A percentile compares a stretch with the other conserved stretches of the same genome.
Evolutionary conservation across 805 yeast species (phyloP).

Genomic region (Candida glaebosa): DNA sequence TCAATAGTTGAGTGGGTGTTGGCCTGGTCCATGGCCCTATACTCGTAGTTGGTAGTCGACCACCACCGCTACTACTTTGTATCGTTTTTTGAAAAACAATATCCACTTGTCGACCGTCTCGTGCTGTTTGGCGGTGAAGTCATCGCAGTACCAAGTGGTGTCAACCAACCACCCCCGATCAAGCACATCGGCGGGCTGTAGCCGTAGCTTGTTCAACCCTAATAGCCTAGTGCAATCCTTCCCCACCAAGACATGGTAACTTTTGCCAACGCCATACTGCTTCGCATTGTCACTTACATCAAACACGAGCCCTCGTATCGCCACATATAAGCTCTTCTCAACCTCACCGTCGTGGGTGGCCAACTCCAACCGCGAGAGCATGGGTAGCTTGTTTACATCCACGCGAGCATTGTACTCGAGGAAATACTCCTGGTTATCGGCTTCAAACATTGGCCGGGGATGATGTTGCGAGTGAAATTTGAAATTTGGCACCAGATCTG

Average conservation of each 20-base stretch:
- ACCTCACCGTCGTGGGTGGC: conserved; percentile 29
- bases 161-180: conserved; percentile 7
- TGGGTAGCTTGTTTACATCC: conserved; percentile 28
- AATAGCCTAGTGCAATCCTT: conserved; percentile 75
- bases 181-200: conserved; percentile 12
- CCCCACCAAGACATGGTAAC: conserved; percentile 71
- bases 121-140: conserved; percentile 56
- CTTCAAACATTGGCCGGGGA: neutral
- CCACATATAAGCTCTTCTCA: conserved; percentile 55
- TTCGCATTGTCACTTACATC: conserved; percentile 67
- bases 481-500: neutral
- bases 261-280: conserved; percentile 75
- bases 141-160: conserved; percentile 46
- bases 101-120: conserved; percentile 73
- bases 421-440: neutral
- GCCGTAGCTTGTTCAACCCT: conserved; percentile 52
- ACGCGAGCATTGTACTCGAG: conserved; percentile 24
- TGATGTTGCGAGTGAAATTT: neutral
- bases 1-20: too few relatives aligned
- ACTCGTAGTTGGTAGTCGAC: conserved; percentile 22
- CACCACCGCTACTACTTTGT: conserved; percentile 34
- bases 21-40: too few relatives aligned
- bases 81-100: conserved; percentile 51
- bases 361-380: conserved; percentile 32
- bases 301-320: conserved; percentile 71